Evolutionary conservation across 2,329 filamentous ascomycete species (phyloP).

Genomic region (Hymenoscyphus repandus): DNA sequence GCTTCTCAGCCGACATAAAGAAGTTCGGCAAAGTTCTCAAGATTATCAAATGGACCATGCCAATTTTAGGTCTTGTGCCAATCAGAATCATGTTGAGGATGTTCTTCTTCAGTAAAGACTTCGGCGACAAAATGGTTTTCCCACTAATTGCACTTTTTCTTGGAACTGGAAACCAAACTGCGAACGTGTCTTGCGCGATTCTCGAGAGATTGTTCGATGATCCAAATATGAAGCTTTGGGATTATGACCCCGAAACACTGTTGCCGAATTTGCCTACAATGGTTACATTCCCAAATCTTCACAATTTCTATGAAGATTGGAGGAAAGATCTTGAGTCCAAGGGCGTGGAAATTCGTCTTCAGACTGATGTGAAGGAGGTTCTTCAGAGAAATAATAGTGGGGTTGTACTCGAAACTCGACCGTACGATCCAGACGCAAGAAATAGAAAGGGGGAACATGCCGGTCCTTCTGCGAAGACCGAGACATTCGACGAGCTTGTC

Average conservation of each 20-base stretch:
- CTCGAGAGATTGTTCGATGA: slow-evolving; percentile 56
- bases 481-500: slow-evolving; percentile 61
- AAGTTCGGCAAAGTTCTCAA: slow-evolving; percentile 51
- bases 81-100: slow-evolving; percentile 61
- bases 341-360: slow-evolving; percentile 51
- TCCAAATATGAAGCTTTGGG: slow-evolving; percentile 55
- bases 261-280: slow-evolving; percentile 57
- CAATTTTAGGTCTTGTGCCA: slow-evolving; percentile 54
- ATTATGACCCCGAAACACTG: slow-evolving; percentile 50
- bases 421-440: slow-evolving; percentile 43
- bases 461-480: slow-evolving; percentile 38
- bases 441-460: slow-evolving; percentile 36
- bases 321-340: slow-evolving; percentile 45
- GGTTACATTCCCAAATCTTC: slow-evolving; percentile 60
- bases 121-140: slow-evolving; percentile 64
- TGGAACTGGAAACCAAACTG: slow-evolving; percentile 67
- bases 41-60: slow-evolving; percentile 54
- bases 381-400: slow-evolving; percentile 45
- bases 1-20: slow-evolving; percentile 50
- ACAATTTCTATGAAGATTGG: slow-evolving; percentile 57
- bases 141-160: slow-evolving; percentile 70
- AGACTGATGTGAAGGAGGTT: slow-evolving; percentile 50
- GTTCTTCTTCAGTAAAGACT: slow-evolving; percentile 65
- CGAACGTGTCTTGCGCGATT: slow-evolving; percentile 64
- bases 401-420: slow-evolving; percentile 45